Percentiles rank a stretch among this genome's conserved stretches.
phyloP scores from a whole-genome alignment of 768 basidiomycete species.

The Chlorophyllum brunneum region DNA sequence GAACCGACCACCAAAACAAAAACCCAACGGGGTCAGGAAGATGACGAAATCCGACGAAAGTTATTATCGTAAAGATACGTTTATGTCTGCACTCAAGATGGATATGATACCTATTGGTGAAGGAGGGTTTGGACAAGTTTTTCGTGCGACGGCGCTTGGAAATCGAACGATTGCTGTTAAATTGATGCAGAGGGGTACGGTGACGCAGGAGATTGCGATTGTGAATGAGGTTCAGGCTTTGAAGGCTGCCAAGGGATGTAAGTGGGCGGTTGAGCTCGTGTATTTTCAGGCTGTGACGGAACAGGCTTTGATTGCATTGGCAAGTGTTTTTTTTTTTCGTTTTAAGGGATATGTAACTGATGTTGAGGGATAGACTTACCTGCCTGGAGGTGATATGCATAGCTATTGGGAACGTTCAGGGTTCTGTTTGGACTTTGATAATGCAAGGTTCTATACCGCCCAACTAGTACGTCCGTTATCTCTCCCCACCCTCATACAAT shows the following conservation, averaged over 20 bases:
- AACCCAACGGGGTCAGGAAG: not conserved
- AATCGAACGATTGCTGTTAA: not conserved
- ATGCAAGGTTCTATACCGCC: slow-evolving; percentile 4
- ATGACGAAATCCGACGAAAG: not conserved
- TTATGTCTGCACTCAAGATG: slow-evolving; percentile 3
- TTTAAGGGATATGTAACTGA: not conserved
- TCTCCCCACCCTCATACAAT: not conserved
- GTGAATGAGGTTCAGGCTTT: slow-evolving; percentile 6
- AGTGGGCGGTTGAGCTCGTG: slow-evolving; percentile 3
- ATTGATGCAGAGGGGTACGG: slow-evolving; percentile 6
- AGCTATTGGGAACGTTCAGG: slow-evolving; percentile 7
- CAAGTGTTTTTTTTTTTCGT: not conserved
- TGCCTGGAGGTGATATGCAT: slow-evolving; percentile 8
- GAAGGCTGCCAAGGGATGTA: slow-evolving; percentile 1
- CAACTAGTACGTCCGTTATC: not conserved
- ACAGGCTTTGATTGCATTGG: slow-evolving; percentile 7
- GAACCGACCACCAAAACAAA: not conserved
- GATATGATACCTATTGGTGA: slow-evolving; percentile 8
- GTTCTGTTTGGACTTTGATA: slow-evolving; percentile 1
- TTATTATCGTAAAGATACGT: slow-evolving; percentile 7
- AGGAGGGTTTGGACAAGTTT: slow-evolving; percentile 10
- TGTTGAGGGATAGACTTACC: not conserved
- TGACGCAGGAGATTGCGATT: slow-evolving; percentile 9
- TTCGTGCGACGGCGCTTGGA: slow-evolving; percentile 1
- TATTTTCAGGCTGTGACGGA: slow-evolving; percentile 4